Percentiles rank a stretch among this genome's conserved stretches.
phyloP scores from a whole-genome alignment of 1,284 basidiomycete species.

The Porodaedalea pini region DNA sequence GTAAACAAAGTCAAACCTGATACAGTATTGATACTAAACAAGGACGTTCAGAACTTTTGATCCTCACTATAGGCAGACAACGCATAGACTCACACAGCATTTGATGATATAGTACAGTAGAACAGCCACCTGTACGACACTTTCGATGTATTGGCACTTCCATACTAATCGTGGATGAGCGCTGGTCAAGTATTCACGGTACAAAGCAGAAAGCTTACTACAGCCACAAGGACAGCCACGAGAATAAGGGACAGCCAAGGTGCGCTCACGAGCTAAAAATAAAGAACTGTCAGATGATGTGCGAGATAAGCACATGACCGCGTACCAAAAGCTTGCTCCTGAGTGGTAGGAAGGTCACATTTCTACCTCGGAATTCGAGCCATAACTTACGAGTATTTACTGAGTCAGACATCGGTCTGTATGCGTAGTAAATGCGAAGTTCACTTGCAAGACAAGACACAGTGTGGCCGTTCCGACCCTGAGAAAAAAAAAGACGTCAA shows the following conservation, averaged over 20 bases:
- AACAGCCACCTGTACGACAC: constrained; percentile 16
- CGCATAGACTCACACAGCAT: constrained; percentile 10
- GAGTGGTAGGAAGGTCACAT: not conserved
- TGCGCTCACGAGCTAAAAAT: constrained; percentile 8
- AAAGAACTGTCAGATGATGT: not conserved
- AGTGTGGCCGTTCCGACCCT: not conserved
- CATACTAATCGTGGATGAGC: not conserved
- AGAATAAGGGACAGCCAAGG: constrained; percentile 12
- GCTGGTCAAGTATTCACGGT: not conserved
- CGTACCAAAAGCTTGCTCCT: not conserved
- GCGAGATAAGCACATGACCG: no score
- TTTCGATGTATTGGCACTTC: not conserved
- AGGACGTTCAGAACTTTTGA: no score
- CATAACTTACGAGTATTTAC: not conserved
- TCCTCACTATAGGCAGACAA: no score
- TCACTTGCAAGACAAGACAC: not conserved
- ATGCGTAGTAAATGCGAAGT: not conserved
- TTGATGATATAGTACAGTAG: constrained; percentile 19
- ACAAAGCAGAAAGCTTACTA: not conserved
- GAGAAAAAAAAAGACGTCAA: not conserved
- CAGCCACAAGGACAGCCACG: not conserved
- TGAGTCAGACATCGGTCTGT: no score
- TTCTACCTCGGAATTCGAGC: not conserved
- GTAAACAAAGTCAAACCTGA: constrained; percentile 4
- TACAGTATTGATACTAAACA: constrained; percentile 13